Evolutionary conservation across 2,329 filamentous ascomycete genomes (phyloP).

Genomic region (Trichoderma koningii): DNA sequence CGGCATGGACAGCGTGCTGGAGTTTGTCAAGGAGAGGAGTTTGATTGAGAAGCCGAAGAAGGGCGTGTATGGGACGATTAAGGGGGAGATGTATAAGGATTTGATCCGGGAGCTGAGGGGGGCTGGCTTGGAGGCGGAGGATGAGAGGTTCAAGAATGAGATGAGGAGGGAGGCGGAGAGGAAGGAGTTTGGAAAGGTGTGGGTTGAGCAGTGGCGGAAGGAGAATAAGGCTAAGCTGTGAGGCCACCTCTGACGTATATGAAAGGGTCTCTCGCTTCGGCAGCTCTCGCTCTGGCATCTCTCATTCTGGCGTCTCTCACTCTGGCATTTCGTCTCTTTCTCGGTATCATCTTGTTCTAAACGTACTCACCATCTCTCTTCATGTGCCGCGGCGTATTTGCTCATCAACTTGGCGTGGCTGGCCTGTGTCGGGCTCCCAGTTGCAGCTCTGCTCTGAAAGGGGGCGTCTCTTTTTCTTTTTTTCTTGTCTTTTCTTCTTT

Average conservation of each 20-base stretch:
- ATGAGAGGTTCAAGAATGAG: slow-evolving; percentile 50
- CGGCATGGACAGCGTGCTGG: slow-evolving; percentile 63
- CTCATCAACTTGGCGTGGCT: too few species aligned
- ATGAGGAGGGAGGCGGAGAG: slow-evolving; percentile 46
- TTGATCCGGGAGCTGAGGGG: slow-evolving; percentile 60
- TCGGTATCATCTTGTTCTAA: too few species aligned
- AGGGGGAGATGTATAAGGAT: slow-evolving; percentile 74
- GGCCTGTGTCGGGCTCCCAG: too few species aligned
- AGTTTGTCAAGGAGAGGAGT: slow-evolving; percentile 59
- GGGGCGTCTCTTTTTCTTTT: too few species aligned
- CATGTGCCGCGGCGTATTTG: too few species aligned
- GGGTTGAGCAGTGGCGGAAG: slow-evolving; percentile 53
- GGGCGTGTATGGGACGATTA: slow-evolving; percentile 70
- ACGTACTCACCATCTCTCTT: too few species aligned
- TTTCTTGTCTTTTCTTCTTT: too few species aligned
- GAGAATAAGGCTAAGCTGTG: slow-evolving; percentile 46
- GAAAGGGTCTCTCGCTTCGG: too few species aligned
- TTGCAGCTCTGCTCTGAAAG: too few species aligned
- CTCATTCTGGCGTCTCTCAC: too few species aligned
- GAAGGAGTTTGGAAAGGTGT: slow-evolving; percentile 48
- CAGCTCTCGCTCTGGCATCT: too few species aligned
- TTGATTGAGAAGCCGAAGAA: slow-evolving; percentile 63
- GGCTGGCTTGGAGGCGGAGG: slow-evolving; percentile 51
- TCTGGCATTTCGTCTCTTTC: too few species aligned
- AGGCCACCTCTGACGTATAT: not conserved